Conservation (phyloP, 1,284 basidiomycete species). For the Trichosporon sp. region DNA sequence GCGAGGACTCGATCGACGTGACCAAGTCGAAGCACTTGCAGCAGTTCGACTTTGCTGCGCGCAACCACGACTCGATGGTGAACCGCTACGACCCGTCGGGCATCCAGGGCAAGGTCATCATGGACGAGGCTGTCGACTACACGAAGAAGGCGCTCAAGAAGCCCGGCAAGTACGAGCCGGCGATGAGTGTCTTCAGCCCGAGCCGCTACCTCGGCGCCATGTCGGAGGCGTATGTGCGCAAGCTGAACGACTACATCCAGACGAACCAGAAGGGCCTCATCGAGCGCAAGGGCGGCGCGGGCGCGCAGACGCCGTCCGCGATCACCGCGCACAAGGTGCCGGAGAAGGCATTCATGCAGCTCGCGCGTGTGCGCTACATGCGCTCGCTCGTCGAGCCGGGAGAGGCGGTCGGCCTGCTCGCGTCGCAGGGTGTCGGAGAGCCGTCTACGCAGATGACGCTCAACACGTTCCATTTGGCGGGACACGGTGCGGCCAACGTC, state of each 20-base stretch:
- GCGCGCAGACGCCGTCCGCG: constrained; percentile 51
- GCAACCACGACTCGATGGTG: constrained; percentile 77
- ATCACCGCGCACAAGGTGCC: constrained; percentile 39
- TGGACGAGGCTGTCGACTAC: constrained; percentile 64
- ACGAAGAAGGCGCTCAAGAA: constrained; percentile 89
- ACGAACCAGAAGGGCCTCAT: constrained; percentile 73
- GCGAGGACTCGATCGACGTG: constrained; percentile 95
- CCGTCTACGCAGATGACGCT: constrained; percentile 99
- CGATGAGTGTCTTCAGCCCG: constrained; percentile 72
- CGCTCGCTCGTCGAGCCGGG: constrained; percentile 91
- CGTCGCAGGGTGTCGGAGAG: constrained; percentile 98
- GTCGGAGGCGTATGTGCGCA: constrained; percentile 84
- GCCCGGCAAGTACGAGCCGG: constrained; percentile 64
- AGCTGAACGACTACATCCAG: constrained; percentile 75
- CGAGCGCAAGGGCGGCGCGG: constrained; percentile 52
- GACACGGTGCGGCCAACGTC: constrained; percentile 98
- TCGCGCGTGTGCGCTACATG: constrained; percentile 90
- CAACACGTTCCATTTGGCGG: constrained; percentile 99
- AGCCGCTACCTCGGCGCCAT: constrained; percentile 80
- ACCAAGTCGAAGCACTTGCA: constrained; percentile 87
- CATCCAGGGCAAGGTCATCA: constrained; percentile 61
- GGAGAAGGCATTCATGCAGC: constrained; percentile 63
- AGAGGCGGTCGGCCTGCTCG: constrained; percentile 93
- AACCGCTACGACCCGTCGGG: constrained; percentile 66
- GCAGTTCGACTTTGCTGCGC: constrained; percentile 89